Evolutionary conservation across 2,329 filamentous ascomycete species (phyloP).

Genomic region (Grosmannia penicillata): DNA sequence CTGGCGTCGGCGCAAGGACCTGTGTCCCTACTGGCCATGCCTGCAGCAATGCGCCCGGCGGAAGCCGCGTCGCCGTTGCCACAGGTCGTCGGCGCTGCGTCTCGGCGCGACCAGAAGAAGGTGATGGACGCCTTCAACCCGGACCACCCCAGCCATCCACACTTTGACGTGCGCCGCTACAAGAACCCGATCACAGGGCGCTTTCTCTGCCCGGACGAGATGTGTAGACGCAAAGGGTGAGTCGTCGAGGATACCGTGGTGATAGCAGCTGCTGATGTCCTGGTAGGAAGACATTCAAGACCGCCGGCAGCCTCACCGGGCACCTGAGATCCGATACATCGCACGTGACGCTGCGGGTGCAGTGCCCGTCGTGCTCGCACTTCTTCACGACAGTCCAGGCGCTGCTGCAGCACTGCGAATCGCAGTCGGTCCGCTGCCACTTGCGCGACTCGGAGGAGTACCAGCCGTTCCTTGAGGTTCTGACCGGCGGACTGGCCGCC

Average conservation of each 20-base stretch:
- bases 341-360: constrained; percentile 21
- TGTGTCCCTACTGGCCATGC: neutral
- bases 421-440: constrained; percentile 24
- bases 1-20: neutral
- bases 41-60: neutral
- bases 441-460: constrained; percentile 27
- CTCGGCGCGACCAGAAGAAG: neutral
- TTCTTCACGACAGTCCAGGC: constrained; percentile 25
- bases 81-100: neutral
- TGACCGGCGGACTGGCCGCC: constrained; percentile 24
- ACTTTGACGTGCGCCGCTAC: constrained; percentile 33
- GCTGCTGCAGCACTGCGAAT: constrained; percentile 34
- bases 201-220: constrained; percentile 37
- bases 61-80: neutral
- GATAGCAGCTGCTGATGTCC: neutral
- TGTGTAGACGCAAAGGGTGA: constrained; percentile 25
- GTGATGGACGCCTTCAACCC: neutral
- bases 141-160: constrained; percentile 4
- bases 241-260: neutral
- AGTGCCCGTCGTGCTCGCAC: constrained; percentile 29
- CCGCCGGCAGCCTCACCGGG: constrained; percentile 15
- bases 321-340: constrained; percentile 28
- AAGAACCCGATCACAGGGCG: constrained; percentile 23
- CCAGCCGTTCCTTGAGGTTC: constrained; percentile 20
- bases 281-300: constrained; percentile 25